phyloP scores from a whole-genome alignment of 2,329 filamentous ascomycete species.

The Canariomyces notabilis region DNA sequence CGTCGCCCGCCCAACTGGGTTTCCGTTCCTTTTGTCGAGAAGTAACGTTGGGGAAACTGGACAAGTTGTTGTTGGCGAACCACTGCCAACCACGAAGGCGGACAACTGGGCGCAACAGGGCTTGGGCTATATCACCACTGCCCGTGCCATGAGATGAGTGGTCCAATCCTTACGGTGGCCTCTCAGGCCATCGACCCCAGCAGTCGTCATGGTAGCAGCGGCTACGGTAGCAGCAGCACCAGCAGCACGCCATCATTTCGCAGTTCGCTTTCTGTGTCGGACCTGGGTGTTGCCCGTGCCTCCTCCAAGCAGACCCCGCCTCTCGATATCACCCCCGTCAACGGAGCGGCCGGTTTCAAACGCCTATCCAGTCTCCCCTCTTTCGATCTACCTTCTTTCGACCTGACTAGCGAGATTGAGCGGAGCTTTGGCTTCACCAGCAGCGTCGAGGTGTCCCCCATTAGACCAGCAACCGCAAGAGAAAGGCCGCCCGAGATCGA shows the following conservation, averaged over 20 bases:
- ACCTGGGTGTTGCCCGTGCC: slow-evolving; percentile 26
- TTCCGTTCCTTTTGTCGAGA: neutral
- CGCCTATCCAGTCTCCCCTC: slow-evolving; percentile 30
- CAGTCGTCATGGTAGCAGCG: too few relatives aligned
- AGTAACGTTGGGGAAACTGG: neutral
- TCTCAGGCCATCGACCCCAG: slow-evolving; percentile 37
- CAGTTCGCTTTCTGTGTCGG: slow-evolving; percentile 32
- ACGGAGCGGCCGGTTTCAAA: slow-evolving; percentile 29
- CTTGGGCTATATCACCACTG: too few relatives aligned
- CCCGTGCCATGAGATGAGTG: slow-evolving; percentile 40
- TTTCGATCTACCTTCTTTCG: slow-evolving; percentile 51
- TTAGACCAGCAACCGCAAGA: slow-evolving; percentile 6
- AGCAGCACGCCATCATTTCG: slow-evolving; percentile 28
- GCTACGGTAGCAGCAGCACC: too few relatives aligned
- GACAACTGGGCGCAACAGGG: slow-evolving; percentile 13
- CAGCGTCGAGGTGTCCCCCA: neutral
- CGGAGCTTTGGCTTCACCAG: slow-evolving; percentile 39
- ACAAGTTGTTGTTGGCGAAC: slow-evolving; percentile 19
- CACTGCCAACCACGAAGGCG: slow-evolving; percentile 17
- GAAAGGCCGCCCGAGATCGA: slow-evolving; percentile 3
- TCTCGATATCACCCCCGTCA: slow-evolving; percentile 13
- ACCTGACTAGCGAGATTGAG: slow-evolving; percentile 46
- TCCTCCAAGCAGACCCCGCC: slow-evolving; percentile 18
- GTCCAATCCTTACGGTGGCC: slow-evolving; percentile 36
- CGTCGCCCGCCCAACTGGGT: slow-evolving; percentile 10